A percentile compares a stretch with the other conserved stretches of the same genome.
phyloP scores from a whole-genome alignment of 2,329 filamentous ascomycete species.

The Teratosphaeriaceae sp. region DNA sequence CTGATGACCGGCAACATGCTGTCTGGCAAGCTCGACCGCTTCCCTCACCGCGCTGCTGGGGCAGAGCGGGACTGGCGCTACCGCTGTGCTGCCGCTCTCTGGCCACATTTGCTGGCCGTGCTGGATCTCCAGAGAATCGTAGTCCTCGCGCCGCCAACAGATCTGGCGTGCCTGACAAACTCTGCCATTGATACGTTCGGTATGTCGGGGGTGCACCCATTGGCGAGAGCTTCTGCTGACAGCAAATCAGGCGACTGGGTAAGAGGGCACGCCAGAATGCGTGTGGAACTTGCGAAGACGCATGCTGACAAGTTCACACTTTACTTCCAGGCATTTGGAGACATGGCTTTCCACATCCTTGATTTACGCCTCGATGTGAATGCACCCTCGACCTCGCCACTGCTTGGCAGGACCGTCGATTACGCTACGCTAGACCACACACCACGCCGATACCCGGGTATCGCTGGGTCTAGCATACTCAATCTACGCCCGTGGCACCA shows the following conservation, averaged over 20 bases:
- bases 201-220: not conserved
- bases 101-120: slow-evolving; percentile 49
- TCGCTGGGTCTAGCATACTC: slow-evolving; percentile 40
- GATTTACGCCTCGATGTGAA: slow-evolving; percentile 15
- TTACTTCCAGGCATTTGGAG: slow-evolving; percentile 26
- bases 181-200: slow-evolving; percentile 48
- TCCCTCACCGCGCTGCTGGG: slow-evolving; percentile 32
- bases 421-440: slow-evolving; percentile 8
- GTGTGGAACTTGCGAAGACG: not conserved
- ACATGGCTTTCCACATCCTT: slow-evolving; percentile 29
- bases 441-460: slow-evolving; percentile 12
- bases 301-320: not conserved
- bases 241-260: too few species aligned
- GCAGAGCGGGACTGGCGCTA: slow-evolving; percentile 25
- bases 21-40: slow-evolving; percentile 13
- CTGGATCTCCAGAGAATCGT: slow-evolving; percentile 43
- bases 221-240: too few species aligned
- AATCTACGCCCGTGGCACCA: slow-evolving; percentile 58
- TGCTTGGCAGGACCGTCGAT: slow-evolving; percentile 2
- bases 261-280: too few species aligned
- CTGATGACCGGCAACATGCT: slow-evolving; percentile 30
- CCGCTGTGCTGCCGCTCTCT: slow-evolving; percentile 31
- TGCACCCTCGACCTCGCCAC: not conserved
- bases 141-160: slow-evolving; percentile 51
- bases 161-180: slow-evolving; percentile 55